These are phyloP conservation scores for Fusarium pilosicola DNA, from an alignment of 2,329 filamentous ascomycete genomes.

Conservation along the genomic window DNA sequence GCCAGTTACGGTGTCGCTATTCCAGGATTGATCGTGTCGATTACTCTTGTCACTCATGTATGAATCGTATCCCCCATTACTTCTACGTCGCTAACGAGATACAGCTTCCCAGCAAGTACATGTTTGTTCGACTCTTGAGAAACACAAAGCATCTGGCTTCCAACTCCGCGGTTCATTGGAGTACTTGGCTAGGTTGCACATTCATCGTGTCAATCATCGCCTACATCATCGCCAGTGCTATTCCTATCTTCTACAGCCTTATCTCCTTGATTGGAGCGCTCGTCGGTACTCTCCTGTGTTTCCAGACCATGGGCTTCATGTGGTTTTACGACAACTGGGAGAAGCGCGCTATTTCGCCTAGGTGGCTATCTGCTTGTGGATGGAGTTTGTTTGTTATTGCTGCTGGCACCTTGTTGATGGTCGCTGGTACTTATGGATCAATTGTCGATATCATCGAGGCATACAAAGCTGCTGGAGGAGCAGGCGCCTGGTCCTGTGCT, in stretches of 20 bases:
- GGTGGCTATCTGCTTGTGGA: conserved; percentile 1
- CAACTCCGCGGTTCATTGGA: conserved; percentile 45
- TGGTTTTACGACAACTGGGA: conserved; percentile 46
- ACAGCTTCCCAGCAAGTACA: conserved; percentile 21
- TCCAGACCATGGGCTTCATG: conserved; percentile 45
- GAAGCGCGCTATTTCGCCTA: conserved; percentile 1
- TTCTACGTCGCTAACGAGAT: background rate
- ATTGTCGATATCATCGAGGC: conserved; percentile 48
- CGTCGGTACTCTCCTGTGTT: conserved; percentile 44
- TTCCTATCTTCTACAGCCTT: conserved; percentile 40
- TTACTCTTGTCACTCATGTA: conserved; percentile 41
- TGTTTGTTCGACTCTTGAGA: conserved; percentile 34
- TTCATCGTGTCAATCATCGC: conserved; percentile 37
- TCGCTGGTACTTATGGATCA: conserved; percentile 58
- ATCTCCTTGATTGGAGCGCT: conserved; percentile 45
- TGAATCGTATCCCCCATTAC: accelerated
- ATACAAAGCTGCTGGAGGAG: conserved; percentile 50
- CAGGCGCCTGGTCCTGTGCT: conserved; percentile 53
- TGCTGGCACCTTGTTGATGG: conserved; percentile 50
- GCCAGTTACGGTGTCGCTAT: conserved; percentile 53
- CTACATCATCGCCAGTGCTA: conserved; percentile 42
- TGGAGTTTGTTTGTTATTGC: conserved; percentile 22
- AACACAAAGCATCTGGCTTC: conserved; percentile 44
- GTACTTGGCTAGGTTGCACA: conserved; percentile 46
- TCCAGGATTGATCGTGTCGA: conserved; percentile 43